phyloP scores from a whole-genome alignment of 169 alveolate species.

The Cyclospora cayetanensis region DNA sequence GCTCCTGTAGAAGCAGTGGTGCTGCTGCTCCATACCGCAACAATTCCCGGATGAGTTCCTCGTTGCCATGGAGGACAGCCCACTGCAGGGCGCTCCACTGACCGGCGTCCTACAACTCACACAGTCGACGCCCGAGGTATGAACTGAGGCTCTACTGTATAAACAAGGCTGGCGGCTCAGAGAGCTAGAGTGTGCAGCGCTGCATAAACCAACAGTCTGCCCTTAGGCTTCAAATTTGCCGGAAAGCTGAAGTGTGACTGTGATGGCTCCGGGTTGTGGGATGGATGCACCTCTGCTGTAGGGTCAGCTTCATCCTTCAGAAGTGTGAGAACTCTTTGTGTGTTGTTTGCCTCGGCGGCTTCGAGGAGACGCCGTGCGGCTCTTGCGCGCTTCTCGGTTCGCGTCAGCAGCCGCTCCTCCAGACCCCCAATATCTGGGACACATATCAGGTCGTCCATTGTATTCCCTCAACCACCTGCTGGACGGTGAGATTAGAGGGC shows the following conservation, averaged over 20 bases:
- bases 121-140: no score
- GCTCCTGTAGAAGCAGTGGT: conserved; percentile 1
- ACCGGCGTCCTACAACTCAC: conserved; percentile 3
- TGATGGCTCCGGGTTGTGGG: no score
- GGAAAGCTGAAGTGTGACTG: no score
- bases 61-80: conserved; percentile 39
- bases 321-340: conserved; percentile 28
- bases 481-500: no score
- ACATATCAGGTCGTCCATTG: conserved; percentile 50
- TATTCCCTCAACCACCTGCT: no score
- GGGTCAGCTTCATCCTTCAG: conserved; percentile 53
- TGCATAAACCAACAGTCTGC: no score
- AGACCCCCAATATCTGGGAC: neutral
- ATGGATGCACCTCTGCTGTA: neutral
- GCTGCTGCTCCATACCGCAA: conserved; percentile 20
- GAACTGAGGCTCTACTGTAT: no score
- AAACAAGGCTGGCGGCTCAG: no score
- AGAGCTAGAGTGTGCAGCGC: no score
- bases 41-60: neutral
- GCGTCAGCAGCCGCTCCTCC: conserved; percentile 48
- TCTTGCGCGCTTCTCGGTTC: neutral
- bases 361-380: conserved; percentile 13
- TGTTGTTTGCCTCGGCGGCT: conserved; percentile 46
- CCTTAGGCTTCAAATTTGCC: no score
- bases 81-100: conserved; percentile 52